These are phyloP conservation scores for Hymenoscyphus scutula DNA, from an alignment of 2,329 filamentous ascomycete species.

Conservation along the genomic window DNA sequence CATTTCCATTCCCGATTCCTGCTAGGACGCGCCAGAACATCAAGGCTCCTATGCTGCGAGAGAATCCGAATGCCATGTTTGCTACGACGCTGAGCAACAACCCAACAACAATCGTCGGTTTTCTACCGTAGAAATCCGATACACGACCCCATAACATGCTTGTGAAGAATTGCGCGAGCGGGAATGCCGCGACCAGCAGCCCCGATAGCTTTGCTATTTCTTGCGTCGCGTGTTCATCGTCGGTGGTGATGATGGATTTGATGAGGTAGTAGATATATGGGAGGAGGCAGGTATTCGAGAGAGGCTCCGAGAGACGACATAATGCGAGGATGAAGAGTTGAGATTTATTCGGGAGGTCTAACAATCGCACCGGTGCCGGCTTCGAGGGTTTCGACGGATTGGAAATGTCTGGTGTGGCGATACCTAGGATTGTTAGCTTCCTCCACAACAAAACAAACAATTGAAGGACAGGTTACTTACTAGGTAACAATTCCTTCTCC, in stretches of 20 bases:
- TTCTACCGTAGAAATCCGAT: conserved; percentile 66
- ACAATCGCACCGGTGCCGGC: conserved; percentile 56
- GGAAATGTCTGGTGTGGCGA: neutral
- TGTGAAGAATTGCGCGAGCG: conserved; percentile 76
- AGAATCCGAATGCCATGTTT: conserved; percentile 66
- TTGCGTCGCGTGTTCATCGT: conserved; percentile 42
- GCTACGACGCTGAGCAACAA: conserved; percentile 55
- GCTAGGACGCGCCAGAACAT: conserved; percentile 66
- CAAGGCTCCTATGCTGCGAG: conserved; percentile 57
- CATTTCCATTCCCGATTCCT: conserved; percentile 72
- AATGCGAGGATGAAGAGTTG: conserved; percentile 78
- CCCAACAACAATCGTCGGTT: conserved; percentile 75
- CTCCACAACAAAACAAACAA: neutral
- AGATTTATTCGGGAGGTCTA: conserved; percentile 69
- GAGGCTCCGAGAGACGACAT: conserved; percentile 76
- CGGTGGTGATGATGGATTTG: conserved; percentile 51
- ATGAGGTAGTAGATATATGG: conserved; percentile 74
- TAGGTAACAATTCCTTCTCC: neutral
- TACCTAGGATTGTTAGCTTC: neutral
- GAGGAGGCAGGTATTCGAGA: conserved; percentile 64
- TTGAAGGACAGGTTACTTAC: neutral
- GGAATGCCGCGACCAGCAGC: conserved; percentile 75
- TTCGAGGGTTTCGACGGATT: conserved; percentile 10
- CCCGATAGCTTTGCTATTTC: conserved; percentile 70
- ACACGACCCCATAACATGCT: conserved; percentile 79